Evolutionary conservation across 225 moss, liverwort and hornwort genomes (phyloP).

Genomic region (Climacium dendroides): DNA sequence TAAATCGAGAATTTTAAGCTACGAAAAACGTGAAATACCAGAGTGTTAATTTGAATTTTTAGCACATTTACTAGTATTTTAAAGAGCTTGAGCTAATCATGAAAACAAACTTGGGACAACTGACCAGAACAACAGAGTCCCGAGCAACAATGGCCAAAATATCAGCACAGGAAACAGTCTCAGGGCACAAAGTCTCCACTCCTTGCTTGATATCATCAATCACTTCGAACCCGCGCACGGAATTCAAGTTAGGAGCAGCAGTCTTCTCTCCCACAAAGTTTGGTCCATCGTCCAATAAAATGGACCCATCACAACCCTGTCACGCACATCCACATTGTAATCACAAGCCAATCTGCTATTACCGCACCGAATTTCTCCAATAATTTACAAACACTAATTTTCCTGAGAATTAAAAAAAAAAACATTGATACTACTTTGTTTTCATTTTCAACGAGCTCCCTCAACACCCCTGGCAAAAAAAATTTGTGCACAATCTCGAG

Average conservation of each 20-base stretch:
- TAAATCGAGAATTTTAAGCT: neutral
- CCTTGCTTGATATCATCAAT: slow-evolving; percentile 58
- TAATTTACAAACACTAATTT: neutral
- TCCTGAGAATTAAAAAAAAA: neutral
- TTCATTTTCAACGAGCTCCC: neutral
- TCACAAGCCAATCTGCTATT: neutral
- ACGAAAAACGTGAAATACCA: neutral
- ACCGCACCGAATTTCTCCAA: neutral
- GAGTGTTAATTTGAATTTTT: neutral
- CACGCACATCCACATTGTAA: neutral
- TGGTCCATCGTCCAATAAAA: slow-evolving; percentile 60
- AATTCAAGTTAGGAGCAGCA: slow-evolving; percentile 59
- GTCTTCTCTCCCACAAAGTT: slow-evolving; percentile 65
- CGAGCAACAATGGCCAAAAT: slow-evolving; percentile 65
- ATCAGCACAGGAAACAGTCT: slow-evolving; percentile 79
- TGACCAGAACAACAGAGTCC: slow-evolving; percentile 36
- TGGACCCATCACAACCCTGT: slow-evolving; percentile 85
- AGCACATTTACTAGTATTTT: neutral
- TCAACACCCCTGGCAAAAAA: neutral
- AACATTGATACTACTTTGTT: no score
- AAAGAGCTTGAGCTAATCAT: neutral
- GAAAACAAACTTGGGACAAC: neutral
- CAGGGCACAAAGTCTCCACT: slow-evolving; percentile 58
- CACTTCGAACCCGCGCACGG: slow-evolving; percentile 54
- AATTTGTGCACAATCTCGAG: neutral